Base-by-base conservation (phyloP, 2,329 filamentous ascomycete species). In the Scopulariopsis brevicaulis region DNA sequence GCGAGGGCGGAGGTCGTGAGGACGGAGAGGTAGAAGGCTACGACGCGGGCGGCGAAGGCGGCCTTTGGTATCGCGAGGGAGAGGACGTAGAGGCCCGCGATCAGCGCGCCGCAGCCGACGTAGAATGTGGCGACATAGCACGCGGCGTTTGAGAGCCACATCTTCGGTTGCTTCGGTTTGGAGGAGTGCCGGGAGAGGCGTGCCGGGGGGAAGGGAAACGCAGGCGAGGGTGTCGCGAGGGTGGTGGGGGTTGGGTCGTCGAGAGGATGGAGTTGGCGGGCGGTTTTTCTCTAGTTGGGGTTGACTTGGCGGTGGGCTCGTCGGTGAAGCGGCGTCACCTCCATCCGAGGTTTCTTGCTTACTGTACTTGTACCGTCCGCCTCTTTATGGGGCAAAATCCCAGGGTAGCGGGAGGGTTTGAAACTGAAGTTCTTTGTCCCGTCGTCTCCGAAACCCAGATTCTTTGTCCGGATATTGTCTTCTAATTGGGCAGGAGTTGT, bases 1-100 rank as follows among this genome's bases (percentile, higher is more conserved):
- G 92, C 94, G 72, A 90, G 95, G 64, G 77, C 70, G 32, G 92
- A 82, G 70, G 68, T 78, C 58, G 79, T 63, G 58, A 86, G 66
- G 55, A 90, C 72, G 43, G 79, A 77, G 61, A 87, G 74, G 69
- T 89, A 90, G 54, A 80, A 77, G 64, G 83, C 83, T 63, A 90
- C 76, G 55, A 78, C 73, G 68, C 89, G 87, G 64, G 86, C 87
- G 64, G 78, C 79, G 73, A 90, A 93, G 68, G 78, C 81, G 56
- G 82, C 80, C 60, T 78, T 76, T 62, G 83, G 80, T 51, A 82
- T 65, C 64, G 80, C 71, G 63, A 79, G 70, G 60, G 84, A 85
- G 61, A 86, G 69, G 70, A 83, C 73, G 74, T 85, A 88, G 11
- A 58, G 53, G 22, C 25, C n/a, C 4, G 12, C 32, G 28, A 58